Percentiles rank a stretch among this genome's conserved stretches.
Evolutionary conservation across 2,329 filamentous ascomycete genomes (phyloP).

Genomic region (Whalleya microplaca): DNA sequence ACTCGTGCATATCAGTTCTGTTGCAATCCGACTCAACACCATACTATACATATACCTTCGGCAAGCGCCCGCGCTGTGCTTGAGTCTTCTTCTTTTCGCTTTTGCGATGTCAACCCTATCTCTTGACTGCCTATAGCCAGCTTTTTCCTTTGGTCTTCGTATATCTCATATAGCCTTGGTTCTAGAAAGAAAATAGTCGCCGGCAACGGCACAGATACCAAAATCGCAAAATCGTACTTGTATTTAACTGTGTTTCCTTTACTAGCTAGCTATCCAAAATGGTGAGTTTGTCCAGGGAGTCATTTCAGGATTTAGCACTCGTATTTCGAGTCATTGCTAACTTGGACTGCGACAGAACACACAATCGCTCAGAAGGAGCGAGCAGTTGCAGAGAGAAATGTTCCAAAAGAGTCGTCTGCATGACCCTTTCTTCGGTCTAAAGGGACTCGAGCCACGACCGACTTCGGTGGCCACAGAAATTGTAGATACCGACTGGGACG

Average conservation of each 20-base stretch:
- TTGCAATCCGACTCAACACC: conserved; percentile 24
- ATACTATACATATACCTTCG: conserved; percentile 38
- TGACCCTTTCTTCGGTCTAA: conserved; percentile 65
- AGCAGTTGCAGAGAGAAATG: conserved; percentile 53
- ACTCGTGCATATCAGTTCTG: conserved; percentile 29
- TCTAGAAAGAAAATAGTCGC: conserved; percentile 24
- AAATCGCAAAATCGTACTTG: conserved; percentile 22
- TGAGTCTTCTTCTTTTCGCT: conserved; percentile 32
- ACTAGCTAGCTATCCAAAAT: conserved; percentile 23
- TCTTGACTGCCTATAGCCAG: conserved; percentile 32
- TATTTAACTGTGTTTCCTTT: conserved; percentile 21
- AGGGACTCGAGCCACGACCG: conserved; percentile 60
- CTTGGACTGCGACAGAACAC: conserved; percentile 30
- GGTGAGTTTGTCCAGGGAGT: conserved; percentile 30
- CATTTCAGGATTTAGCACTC: not conserved
- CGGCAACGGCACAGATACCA: conserved; percentile 39
- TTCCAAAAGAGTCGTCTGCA: conserved; percentile 52
- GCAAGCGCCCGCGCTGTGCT: conserved; percentile 32
- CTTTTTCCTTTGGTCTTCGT: conserved; percentile 33
- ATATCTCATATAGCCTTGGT: conserved; percentile 35
- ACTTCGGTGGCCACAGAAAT: conserved; percentile 76
- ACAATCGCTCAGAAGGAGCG: conserved; percentile 31
- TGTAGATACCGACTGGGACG: conserved; percentile 75
- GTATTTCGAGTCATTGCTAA: conserved; percentile 17
- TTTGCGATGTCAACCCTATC: conserved; percentile 38